Evolutionary conservation across 2,329 filamentous ascomycete species (phyloP).

Genomic region (Nothophoma quercina): DNA sequence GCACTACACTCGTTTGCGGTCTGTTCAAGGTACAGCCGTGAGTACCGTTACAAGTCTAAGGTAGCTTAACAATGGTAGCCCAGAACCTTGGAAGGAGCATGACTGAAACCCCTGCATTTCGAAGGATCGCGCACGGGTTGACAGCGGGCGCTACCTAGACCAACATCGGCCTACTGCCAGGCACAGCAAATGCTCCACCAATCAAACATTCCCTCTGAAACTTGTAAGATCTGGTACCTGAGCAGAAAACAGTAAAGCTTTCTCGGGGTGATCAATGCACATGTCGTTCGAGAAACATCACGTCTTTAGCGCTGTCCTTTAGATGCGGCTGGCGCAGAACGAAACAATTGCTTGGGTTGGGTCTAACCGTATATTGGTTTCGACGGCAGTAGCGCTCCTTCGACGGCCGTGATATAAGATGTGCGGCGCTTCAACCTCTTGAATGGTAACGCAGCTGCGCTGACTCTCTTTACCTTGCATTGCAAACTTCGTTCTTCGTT

Average conservation of each 20-base stretch:
- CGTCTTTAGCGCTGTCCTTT: constrained; percentile 24
- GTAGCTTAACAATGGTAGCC: not conserved
- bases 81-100: not conserved
- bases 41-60: not conserved
- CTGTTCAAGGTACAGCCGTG: not conserved
- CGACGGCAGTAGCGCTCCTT: constrained; percentile 25
- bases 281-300: constrained; percentile 31
- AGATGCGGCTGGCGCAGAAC: constrained; percentile 34
- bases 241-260: constrained; percentile 20
- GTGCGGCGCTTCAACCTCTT: constrained; percentile 12
- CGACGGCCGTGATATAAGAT: constrained; percentile 30
- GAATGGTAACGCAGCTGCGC: constrained; percentile 39
- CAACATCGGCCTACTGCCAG: constrained; percentile 17
- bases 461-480: constrained; percentile 38
- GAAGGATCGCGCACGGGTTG: constrained; percentile 22
- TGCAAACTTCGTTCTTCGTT: constrained; percentile 31
- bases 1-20: not conserved
- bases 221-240: constrained; percentile 24
- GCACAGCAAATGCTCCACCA: constrained; percentile 28
- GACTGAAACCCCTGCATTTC: constrained; percentile 30
- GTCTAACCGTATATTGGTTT: constrained; percentile 25
- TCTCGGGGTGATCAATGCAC: constrained; percentile 29
- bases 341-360: constrained; percentile 33
- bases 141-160: constrained; percentile 22
- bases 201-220: constrained; percentile 17